Evolutionary conservation across 441 rosid genomes (phyloP).

Genomic region (Populus trichocarpa): DNA sequence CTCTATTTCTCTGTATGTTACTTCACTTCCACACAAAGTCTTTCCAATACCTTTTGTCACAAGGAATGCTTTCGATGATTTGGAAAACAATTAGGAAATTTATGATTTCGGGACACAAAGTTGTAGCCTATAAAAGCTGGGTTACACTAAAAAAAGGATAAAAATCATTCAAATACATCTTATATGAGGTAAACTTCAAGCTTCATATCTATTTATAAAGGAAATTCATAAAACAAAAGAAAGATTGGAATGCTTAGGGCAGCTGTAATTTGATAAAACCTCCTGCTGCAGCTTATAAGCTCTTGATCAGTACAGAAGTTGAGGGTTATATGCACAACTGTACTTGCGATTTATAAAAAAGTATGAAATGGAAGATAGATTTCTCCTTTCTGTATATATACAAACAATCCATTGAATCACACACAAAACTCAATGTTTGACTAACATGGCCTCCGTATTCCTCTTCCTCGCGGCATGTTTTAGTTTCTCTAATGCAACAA

Average conservation of each 20-base stretch:
- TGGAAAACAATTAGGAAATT: too few relatives aligned
- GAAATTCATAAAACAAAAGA: not conserved
- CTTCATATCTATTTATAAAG: not conserved
- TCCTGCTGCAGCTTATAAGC: constrained; percentile 15
- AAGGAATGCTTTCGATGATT: too few relatives aligned
- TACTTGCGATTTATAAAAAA: constrained; percentile 19
- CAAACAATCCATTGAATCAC: constrained; percentile 38
- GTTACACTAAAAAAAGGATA: too few relatives aligned
- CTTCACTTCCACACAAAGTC: too few relatives aligned
- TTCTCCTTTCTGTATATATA: constrained; percentile 42
- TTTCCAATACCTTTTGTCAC: too few relatives aligned
- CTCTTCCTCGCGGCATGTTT: constrained; percentile 83
- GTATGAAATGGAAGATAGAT: constrained; percentile 18
- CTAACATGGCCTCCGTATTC: constrained; percentile 73
- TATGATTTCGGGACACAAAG: too few relatives aligned
- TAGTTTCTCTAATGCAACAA: constrained; percentile 86
- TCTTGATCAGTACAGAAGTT: constrained; percentile 26
- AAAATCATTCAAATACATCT: too few relatives aligned
- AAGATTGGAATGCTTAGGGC: not conserved
- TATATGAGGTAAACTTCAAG: too few relatives aligned
- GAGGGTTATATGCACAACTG: constrained; percentile 14
- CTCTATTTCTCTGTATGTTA: too few relatives aligned
- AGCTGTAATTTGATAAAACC: too few relatives aligned
- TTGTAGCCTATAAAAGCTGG: too few relatives aligned
- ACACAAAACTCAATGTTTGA: constrained; percentile 46